Base-by-base conservation (phyloP, 2,329 filamentous ascomycete genomes). In the Cercospora sesami region DNA sequence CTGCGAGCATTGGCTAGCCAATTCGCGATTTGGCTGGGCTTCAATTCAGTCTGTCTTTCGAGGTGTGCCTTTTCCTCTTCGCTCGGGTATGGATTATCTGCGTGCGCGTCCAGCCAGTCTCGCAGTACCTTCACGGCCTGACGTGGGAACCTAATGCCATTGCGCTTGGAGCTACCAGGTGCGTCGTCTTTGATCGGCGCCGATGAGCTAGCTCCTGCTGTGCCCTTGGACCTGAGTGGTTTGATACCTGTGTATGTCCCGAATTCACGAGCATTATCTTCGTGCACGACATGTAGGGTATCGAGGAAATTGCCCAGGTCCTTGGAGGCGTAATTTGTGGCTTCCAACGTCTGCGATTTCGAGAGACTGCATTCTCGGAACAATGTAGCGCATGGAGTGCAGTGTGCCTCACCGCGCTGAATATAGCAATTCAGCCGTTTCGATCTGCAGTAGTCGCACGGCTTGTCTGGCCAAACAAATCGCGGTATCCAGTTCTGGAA, bases 1-100 rank as follows among this genome's bases (percentile, higher is more conserved):
- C 93, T 88, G 53, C 93, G 89, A 66, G 93, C 93, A 79, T 97
- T 97, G 68, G 93, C 93, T 58, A 97, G 87, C 93, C 93, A 97
- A 78, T 96, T 96, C 10, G 90, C 90, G 73, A 97, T 94, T 76
- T 97, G 94, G 14, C 86, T 90, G 74, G 92, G 88, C 78, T 88
- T 93, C 48, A 97, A 84, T 7, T 93, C 92, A 0, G 93, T 97
- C 73, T 91, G 86, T 58, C 86, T 85, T 79, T 93, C 90, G 28
- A 97, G 83, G 69, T 88, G 86, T 72, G 93, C 91, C 76, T 94
- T 96, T 77, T 97, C 92, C 67, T 93, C 89, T 53, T 96, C 93
- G 36, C 88, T 94, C 5, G 94, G 93, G 77, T 97, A 97, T 0
- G 93, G 94, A 74, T 96, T 91, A 63, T 91, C 86, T 75, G 87